Evolutionary conservation across 306 rosid genomes (phyloP).

Genomic region (Citrullus amarus): DNA sequence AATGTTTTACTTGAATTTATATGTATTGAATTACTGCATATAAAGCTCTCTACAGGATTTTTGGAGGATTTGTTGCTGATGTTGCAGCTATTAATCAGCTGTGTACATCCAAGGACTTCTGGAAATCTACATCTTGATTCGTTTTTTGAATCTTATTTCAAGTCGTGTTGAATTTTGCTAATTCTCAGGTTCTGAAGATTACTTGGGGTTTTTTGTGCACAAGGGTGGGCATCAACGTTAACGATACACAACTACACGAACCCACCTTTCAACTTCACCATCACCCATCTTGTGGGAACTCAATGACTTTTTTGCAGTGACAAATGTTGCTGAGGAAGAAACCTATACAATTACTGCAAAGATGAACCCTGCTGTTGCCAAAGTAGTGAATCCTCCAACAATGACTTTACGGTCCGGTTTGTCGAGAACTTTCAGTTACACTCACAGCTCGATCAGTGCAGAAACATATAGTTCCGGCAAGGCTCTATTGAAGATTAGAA

Average conservation of each 20-base stretch:
- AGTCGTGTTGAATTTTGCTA: background rate
- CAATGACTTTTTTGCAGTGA: constrained; percentile 33
- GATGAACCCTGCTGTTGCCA: constrained; percentile 74
- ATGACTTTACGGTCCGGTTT: constrained; percentile 60
- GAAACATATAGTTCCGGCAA: constrained; percentile 63
- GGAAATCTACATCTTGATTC: background rate
- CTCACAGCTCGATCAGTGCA: constrained; percentile 50
- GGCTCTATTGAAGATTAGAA: constrained; percentile 75
- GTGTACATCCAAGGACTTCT: constrained; percentile 5
- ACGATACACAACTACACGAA: constrained; percentile 54
- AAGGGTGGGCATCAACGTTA: constrained; percentile 52
- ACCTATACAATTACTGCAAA: constrained; percentile 50
- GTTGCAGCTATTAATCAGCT: constrained; percentile 99
- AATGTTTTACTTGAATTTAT: constrained; percentile 10
- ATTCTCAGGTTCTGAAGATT: constrained; percentile 60
- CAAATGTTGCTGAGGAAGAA: constrained; percentile 77
- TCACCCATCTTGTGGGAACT: constrained; percentile 15
- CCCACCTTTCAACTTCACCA: constrained; percentile 51
- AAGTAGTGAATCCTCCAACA: constrained; percentile 67
- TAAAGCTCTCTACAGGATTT: constrained; percentile 82
- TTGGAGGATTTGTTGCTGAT: constrained; percentile 90
- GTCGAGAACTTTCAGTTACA: constrained; percentile 30
- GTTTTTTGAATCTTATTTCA: background rate
- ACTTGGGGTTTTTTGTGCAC: constrained; percentile 91
- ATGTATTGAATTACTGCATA: constrained; percentile 75